Conservation (phyloP, 2,329 filamentous ascomycete genomes). For the Calonectria henricotiae region DNA sequence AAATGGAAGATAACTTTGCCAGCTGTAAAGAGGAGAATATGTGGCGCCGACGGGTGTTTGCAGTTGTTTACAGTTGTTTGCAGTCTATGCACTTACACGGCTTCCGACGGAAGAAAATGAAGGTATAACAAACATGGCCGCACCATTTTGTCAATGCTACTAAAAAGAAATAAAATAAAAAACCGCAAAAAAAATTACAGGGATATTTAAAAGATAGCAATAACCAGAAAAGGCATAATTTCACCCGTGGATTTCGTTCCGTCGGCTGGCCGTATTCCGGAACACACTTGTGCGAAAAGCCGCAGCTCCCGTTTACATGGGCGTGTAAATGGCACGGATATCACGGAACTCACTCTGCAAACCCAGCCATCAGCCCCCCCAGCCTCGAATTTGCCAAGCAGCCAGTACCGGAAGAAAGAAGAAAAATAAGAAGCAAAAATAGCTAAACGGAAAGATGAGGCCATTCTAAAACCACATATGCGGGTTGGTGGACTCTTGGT, state of each 20-base stretch:
- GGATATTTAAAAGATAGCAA: too few relatives aligned
- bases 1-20: neutral
- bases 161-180: neutral
- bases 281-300: neutral
- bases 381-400: too few relatives aligned
- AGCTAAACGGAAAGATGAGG: neutral
- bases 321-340: conserved; percentile 5
- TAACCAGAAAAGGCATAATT: neutral
- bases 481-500: conserved; percentile 1
- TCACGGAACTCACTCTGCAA: neutral
- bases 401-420: neutral
- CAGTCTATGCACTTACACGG: conserved; percentile 20
- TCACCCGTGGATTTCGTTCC: neutral
- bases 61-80: conserved; percentile 28
- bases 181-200: too few relatives aligned
- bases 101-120: neutral
- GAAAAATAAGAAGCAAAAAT: neutral
- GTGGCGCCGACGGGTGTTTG: conserved; percentile 13
- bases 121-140: neutral
- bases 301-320: neutral
- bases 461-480: conserved; percentile 9
- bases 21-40: neutral
- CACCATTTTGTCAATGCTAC: neutral
- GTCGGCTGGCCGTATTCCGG: neutral
- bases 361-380: conserved; percentile 1